A percentile compares a stretch with the other conserved stretches of the same genome.
Evolutionary conservation across 2,329 filamentous ascomycete species (phyloP).

Genomic region (Tolypocladium pustulatum): DNA sequence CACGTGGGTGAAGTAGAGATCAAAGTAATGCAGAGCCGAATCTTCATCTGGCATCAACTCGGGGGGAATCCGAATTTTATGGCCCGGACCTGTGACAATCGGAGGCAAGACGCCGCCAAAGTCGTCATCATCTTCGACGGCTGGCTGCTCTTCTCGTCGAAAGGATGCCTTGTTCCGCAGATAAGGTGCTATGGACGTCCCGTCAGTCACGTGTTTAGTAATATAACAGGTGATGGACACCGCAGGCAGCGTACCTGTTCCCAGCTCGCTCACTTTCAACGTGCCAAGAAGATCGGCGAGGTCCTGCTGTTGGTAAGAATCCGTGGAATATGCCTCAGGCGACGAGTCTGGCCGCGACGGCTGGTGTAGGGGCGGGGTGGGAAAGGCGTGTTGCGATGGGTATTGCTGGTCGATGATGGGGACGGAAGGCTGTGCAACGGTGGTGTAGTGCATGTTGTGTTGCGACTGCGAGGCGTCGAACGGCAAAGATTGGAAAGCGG

Average conservation of each 20-base stretch:
- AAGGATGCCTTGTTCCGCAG: conserved; percentile 54
- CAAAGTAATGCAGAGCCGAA: conserved; percentile 72
- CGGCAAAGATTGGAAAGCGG: conserved; percentile 34
- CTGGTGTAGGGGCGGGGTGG: conserved; percentile 35
- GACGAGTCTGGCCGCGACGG: conserved; percentile 23
- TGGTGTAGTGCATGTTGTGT: conserved; percentile 41
- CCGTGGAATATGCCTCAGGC: conserved; percentile 43
- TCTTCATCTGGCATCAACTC: conserved; percentile 88
- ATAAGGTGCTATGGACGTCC: conserved; percentile 59
- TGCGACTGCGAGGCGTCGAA: conserved; percentile 36
- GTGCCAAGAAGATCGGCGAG: conserved; percentile 75
- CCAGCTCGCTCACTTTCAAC: conserved; percentile 76
- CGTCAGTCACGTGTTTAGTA: neutral
- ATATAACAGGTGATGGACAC: neutral
- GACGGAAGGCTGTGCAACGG: conserved; percentile 37
- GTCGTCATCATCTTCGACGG: conserved; percentile 62
- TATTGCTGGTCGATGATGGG: conserved; percentile 43
- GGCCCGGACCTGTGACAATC: conserved; percentile 56
- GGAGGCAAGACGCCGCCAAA: conserved; percentile 61
- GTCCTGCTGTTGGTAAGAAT: conserved; percentile 58
- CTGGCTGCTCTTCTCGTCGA: conserved; percentile 47
- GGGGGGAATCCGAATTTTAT: conserved; percentile 77
- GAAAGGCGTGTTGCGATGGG: conserved; percentile 37
- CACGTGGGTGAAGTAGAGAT: conserved; percentile 81
- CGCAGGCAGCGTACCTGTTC: conserved; percentile 54